These are phyloP conservation scores for Komagataella populi DNA, from an alignment of 805 yeast genomes.

Conservation along the genomic window DNA sequence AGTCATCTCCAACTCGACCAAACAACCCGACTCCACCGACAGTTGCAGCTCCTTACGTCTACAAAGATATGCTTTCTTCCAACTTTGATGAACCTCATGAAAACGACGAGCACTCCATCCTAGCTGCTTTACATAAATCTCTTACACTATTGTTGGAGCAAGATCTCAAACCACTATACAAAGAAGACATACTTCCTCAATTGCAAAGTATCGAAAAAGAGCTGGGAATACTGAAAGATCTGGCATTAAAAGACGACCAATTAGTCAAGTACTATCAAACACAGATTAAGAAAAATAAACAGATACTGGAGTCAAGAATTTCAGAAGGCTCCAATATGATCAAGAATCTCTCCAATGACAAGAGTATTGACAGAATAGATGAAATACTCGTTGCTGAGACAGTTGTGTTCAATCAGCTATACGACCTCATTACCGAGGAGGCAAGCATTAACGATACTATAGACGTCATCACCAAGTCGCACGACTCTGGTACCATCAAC, in stretches of 20 bases:
- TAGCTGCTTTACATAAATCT: not conserved
- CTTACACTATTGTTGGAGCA: not conserved
- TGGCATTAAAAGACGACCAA: constrained; percentile 6
- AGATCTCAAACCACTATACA: constrained; percentile 2
- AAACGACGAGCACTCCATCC: not conserved
- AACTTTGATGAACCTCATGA: not conserved
- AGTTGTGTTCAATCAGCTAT: constrained; percentile 44
- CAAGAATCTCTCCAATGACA: constrained; percentile 14
- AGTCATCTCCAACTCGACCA: not conserved
- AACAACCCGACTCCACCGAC: not conserved
- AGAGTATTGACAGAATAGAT: constrained; percentile 20
- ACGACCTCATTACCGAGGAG: constrained; percentile 50
- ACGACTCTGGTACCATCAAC: constrained; percentile 31
- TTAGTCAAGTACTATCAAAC: constrained; percentile 7
- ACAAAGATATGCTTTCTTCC: not conserved
- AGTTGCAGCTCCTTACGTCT: not conserved
- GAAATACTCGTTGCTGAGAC: constrained; percentile 36
- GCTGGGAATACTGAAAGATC: constrained; percentile 9
- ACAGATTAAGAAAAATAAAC: constrained; percentile 11
- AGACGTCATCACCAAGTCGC: constrained; percentile 40
- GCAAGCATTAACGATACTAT: constrained; percentile 60
- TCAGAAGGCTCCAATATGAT: not conserved
- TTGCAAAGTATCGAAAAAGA: constrained; percentile 7
- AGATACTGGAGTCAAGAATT: constrained; percentile 7
- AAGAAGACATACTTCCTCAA: constrained; percentile 1